A percentile compares a stretch with the other conserved stretches of the same genome.
These are phyloP conservation scores for Periconia macrospinosa DNA, from an alignment of 2,329 filamentous ascomycete species.

Conservation along the genomic window DNA sequence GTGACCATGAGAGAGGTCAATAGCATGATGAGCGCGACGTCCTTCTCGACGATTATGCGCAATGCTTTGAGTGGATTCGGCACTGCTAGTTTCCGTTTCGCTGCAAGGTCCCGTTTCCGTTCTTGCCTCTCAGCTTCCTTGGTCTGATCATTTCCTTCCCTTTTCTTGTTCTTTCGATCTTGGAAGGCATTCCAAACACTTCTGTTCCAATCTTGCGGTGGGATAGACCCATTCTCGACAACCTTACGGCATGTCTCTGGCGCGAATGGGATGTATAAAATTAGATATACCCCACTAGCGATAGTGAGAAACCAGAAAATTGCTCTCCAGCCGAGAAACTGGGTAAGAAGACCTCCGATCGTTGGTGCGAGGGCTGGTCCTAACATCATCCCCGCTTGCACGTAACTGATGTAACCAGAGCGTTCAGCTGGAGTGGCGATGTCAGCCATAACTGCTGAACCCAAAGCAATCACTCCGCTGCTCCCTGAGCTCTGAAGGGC, in stretches of 20 bases:
- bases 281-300: constrained; percentile 24
- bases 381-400: background rate
- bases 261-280: constrained; percentile 29
- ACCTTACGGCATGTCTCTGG: constrained; percentile 34
- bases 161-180: background rate
- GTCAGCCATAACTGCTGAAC: constrained; percentile 70
- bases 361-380: constrained; percentile 13
- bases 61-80: background rate
- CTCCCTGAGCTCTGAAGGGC: constrained; percentile 67
- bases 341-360: constrained; percentile 23
- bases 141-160: background rate
- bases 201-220: background rate
- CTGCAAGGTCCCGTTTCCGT: background rate
- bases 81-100: background rate
- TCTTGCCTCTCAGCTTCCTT: background rate
- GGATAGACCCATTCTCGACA: constrained; percentile 5
- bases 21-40: constrained; percentile 3
- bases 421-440: constrained; percentile 67
- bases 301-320: constrained; percentile 37
- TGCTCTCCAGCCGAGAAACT: constrained; percentile 24
- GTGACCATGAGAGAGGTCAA: constrained; percentile 4
- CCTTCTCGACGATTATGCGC: background rate
- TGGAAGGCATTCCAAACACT: background rate
- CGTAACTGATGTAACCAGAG: background rate
- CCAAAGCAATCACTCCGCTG: constrained; percentile 59